These are phyloP conservation scores for Aspergillus spinulosporus DNA, from an alignment of 2,329 filamentous ascomycete species.

Conservation along the genomic window DNA sequence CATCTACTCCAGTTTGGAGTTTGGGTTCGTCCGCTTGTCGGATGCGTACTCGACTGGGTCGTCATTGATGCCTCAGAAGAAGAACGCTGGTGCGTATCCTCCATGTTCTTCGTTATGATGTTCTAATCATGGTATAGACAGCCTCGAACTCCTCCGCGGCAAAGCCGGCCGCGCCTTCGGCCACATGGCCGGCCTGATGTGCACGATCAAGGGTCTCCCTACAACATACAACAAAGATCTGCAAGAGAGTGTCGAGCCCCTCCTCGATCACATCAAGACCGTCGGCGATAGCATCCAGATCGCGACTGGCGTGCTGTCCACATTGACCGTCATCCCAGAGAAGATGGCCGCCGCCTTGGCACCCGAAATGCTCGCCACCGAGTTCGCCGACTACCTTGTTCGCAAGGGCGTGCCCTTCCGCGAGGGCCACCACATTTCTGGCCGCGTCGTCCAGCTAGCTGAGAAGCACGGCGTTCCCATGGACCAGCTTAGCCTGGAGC, in stretches of 20 bases:
- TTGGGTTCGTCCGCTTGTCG: slow-evolving; percentile 71
- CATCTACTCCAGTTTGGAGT: slow-evolving; percentile 74
- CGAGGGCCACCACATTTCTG: slow-evolving; percentile 77
- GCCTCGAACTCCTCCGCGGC: slow-evolving; percentile 72
- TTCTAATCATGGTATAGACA: slow-evolving; percentile 50
- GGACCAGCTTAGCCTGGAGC: slow-evolving; percentile 66
- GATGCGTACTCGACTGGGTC: slow-evolving; percentile 79
- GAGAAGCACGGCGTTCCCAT: slow-evolving; percentile 67
- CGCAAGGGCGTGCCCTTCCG: slow-evolving; percentile 68
- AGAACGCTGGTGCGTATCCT: slow-evolving; percentile 56
- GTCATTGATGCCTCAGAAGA: slow-evolving; percentile 80
- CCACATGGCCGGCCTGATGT: slow-evolving; percentile 77
- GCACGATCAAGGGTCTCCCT: slow-evolving; percentile 72
- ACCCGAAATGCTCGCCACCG: slow-evolving; percentile 75
- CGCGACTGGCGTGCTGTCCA: slow-evolving; percentile 75
- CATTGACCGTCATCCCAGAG: slow-evolving; percentile 66
- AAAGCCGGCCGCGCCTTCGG: slow-evolving; percentile 77
- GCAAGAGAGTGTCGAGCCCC: slow-evolving; percentile 84
- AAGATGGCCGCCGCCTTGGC: slow-evolving; percentile 78
- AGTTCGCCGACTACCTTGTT: slow-evolving; percentile 51
- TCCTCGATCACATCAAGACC: slow-evolving; percentile 81
- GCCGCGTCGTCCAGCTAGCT: slow-evolving; percentile 69
- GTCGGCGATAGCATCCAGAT: slow-evolving; percentile 79
- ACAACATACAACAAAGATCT: slow-evolving; percentile 89
- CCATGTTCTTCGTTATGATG: not conserved